phyloP scores from a whole-genome alignment of 2,329 filamentous ascomycete species.

The Hypoxylon sp. region DNA sequence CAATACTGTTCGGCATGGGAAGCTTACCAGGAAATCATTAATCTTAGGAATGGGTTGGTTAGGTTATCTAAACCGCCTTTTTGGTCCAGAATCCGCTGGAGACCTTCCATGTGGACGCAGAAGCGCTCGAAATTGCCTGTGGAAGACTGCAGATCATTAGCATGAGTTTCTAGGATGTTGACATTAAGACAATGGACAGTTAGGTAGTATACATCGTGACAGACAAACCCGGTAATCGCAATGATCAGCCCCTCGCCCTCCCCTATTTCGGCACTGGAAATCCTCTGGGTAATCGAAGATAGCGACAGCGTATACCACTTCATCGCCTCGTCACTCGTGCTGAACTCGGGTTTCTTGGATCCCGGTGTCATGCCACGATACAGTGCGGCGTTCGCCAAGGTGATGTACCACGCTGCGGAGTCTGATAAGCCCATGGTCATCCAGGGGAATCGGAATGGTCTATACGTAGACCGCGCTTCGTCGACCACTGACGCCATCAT shows the following conservation, averaged over 20 bases:
- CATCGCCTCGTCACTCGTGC: slow-evolving; percentile 35
- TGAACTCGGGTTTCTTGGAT: slow-evolving; percentile 31
- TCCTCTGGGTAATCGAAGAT: slow-evolving; percentile 36
- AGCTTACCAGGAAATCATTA: slow-evolving; percentile 44
- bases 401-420: slow-evolving; percentile 42
- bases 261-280: slow-evolving; percentile 33
- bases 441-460: slow-evolving; percentile 42
- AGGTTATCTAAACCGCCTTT: slow-evolving; percentile 40
- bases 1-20: too few relatives aligned
- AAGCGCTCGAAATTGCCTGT: slow-evolving; percentile 42
- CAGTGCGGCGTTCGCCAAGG: slow-evolving; percentile 41
- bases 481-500: slow-evolving; percentile 34
- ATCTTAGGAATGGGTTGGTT: slow-evolving; percentile 35
- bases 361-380: slow-evolving; percentile 28
- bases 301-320: slow-evolving; percentile 43
- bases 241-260: slow-evolving; percentile 39
- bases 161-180: slow-evolving; percentile 13
- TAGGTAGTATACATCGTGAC: slow-evolving; percentile 38
- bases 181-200: neutral
- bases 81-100: slow-evolving; percentile 39
- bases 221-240: slow-evolving; percentile 41
- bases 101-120: slow-evolving; percentile 39
- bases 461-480: slow-evolving; percentile 33
- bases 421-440: slow-evolving; percentile 41
- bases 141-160: slow-evolving; percentile 29